Evolutionary conservation across 306 rosid species (phyloP), one percentile per base, ranked within the genome.

Genomic region (Dryas drummondii): DNA sequence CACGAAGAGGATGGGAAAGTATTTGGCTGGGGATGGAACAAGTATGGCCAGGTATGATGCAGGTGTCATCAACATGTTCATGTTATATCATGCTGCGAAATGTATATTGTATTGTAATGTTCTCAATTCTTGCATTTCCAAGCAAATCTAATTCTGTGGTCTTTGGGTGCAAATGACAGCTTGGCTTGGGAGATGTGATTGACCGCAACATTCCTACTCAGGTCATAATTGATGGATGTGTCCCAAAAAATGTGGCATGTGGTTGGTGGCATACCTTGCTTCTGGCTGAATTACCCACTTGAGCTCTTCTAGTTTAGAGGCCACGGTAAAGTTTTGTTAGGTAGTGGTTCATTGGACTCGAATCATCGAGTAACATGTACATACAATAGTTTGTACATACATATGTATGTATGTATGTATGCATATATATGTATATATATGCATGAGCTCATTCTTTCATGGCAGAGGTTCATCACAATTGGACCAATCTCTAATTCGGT

Each of bases 191-290:
- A 0, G 99, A 96, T 11, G 96, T 89, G 75, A 92, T 92, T 2
- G 99, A 96, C 76, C 96, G 99, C 42, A 96, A 87, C 78, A 83
- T 88, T 74, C 99, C 99, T 42, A 81, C 93, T 6, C 88, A 90
- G 82, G 98, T 96, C 70, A 60, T 76, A 7, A 64, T 92, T 0
- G 92, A 88, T 47, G 91, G 91, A 37, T 83, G 87, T 73, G 79
- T 80, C 37, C 87, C 98, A 0, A 85, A 82, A 83, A 88, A 89
- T 22, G 84, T 92, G 68, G 91, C 94, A 1, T 96, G 99, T 59
- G 99, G 99, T 54, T 96, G 99, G 99, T 96, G 99, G 99, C 99
- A 92, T 77, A 96, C 99, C 61, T 87, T 96, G 68, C 92, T 96
- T 72, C 68, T 90, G 32, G 96, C 96, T 0, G 97, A 90, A 80